A percentile compares a stretch with the other conserved stretches of the same genome.
Evolutionary conservation across 2,329 filamentous ascomycete genomes (phyloP).

Genomic region (Paramyrothecium roridum): DNA sequence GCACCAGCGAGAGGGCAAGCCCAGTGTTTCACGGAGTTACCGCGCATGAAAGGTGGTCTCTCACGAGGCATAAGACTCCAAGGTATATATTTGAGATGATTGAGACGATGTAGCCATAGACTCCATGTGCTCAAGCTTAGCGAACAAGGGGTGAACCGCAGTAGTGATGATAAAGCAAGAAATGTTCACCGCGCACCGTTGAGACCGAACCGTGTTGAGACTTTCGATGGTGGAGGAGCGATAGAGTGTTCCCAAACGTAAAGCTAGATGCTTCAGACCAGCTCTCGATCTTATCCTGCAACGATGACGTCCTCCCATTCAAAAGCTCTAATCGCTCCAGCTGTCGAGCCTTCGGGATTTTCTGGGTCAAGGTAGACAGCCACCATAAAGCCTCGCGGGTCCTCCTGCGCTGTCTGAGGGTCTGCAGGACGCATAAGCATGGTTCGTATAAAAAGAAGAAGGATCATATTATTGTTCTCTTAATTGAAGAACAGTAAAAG

Average conservation of each 20-base stretch:
- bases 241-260: no score
- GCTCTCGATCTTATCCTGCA: conserved; percentile 12
- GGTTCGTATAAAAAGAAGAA: no score
- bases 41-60: neutral
- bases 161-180: neutral
- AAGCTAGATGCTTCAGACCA: no score
- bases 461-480: no score
- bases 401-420: conserved; percentile 15
- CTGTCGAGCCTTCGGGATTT: conserved; percentile 22
- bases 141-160: neutral
- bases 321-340: conserved; percentile 16
- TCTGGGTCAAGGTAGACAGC: conserved; percentile 26
- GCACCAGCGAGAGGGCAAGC: no score
- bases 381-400: conserved; percentile 29
- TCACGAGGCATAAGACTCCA: neutral
- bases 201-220: no score
- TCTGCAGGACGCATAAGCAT: conserved; percentile 13
- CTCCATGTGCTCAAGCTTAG: neutral
- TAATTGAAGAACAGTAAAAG: no score
- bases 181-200: neutral
- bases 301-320: conserved; percentile 21
- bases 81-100: neutral
- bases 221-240: no score
- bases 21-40: no score
- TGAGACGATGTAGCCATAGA: neutral